A percentile compares a stretch with the other conserved stretches of the same genome.
These are phyloP conservation scores for Trametes sp. DNA, from an alignment of 1,284 basidiomycete species.

Conservation along the genomic window DNA sequence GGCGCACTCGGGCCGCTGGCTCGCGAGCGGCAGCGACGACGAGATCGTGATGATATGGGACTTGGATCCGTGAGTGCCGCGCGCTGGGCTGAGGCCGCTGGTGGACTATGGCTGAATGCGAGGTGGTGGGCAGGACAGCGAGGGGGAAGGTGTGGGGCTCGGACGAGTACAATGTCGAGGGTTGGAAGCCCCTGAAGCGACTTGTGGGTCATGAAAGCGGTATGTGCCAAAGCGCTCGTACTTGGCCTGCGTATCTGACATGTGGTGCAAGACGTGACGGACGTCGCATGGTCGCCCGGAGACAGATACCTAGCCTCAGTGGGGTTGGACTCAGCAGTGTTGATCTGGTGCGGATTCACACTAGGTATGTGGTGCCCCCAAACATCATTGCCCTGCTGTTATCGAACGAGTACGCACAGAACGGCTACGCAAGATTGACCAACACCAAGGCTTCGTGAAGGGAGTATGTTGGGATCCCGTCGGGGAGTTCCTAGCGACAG, in stretches of 20 bases:
- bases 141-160: slow-evolving; percentile 91
- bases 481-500: slow-evolving; percentile 95
- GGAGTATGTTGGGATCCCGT: slow-evolving; percentile 99
- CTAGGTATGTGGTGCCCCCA: slow-evolving; percentile 56
- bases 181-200: slow-evolving; percentile 93
- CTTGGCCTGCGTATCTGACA: not conserved
- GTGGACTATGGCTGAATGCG: slow-evolving; percentile 1
- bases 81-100: not conserved
- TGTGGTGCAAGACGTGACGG: slow-evolving; percentile 81
- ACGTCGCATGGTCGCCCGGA: slow-evolving; percentile 94
- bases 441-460: slow-evolving; percentile 97
- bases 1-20: slow-evolving; percentile 93
- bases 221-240: slow-evolving; percentile 42
- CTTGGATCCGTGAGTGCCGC: slow-evolving; percentile 82
- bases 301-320: slow-evolving; percentile 95
- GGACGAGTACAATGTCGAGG: slow-evolving; percentile 95
- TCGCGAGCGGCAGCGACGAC: slow-evolving; percentile 97
- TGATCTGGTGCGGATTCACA: slow-evolving; percentile 93
- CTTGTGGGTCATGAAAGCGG: slow-evolving; percentile 94
- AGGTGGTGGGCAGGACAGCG: slow-evolving; percentile 60
- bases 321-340: slow-evolving; percentile 89
- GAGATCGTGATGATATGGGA: slow-evolving; percentile 98
- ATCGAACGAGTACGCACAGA: slow-evolving; percentile 48
- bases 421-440: slow-evolving; percentile 82
- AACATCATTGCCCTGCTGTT: not conserved